Base-by-base conservation (phyloP, 768 basidiomycete species). In the Tylopilus rubrobrunneus region DNA sequence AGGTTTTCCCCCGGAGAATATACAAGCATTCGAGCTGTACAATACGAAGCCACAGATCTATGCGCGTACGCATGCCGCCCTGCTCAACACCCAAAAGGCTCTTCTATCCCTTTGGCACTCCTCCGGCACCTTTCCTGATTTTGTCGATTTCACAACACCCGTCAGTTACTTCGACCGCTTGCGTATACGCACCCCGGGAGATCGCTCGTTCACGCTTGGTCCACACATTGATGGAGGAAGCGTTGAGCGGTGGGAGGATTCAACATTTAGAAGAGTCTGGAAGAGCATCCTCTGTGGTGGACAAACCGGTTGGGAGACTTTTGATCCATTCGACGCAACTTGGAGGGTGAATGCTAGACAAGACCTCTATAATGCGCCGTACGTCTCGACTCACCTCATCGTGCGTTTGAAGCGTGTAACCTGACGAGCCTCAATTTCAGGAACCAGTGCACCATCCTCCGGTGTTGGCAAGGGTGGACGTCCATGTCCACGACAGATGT, bases 81-180 rank as follows among this genome's bases (percentile, higher is more conserved):
- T 85, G 1, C 70, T 90, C 17, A 63, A 71, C 7, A 81, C 85
- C 1, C 88, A 90, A 54, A 71, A 68, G 33, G 74, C 74, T 11
- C 73, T 89, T 10, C 73, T 86, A 9, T 74, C 75, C 5, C 73
- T 89, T 14, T 88, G 84, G 83, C 76, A 83, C 56, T 57, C 54
- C 23, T 61, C 59, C 3, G 60, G 78, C 42, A 73, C 79, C 3
- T 51, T 59, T 28, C 71, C 78, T 49, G 66, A 76, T 1, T 56
- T 62, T 28, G 67, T 86, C 51, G 74, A 73, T 52, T 74, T 88
- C 28, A 59, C 69, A 11, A 81, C 76, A 3, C 86, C 87, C 1
- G 69, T 91, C n/a, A 81, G 83, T 1, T 92, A 92, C 67, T 87
- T 82, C 54, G 89, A 92, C 68, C 78, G 89, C 7, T 71, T 91